phyloP scores from a whole-genome alignment of 2,329 filamentous ascomycete species.

The Colletotrichum tofieldiae region DNA sequence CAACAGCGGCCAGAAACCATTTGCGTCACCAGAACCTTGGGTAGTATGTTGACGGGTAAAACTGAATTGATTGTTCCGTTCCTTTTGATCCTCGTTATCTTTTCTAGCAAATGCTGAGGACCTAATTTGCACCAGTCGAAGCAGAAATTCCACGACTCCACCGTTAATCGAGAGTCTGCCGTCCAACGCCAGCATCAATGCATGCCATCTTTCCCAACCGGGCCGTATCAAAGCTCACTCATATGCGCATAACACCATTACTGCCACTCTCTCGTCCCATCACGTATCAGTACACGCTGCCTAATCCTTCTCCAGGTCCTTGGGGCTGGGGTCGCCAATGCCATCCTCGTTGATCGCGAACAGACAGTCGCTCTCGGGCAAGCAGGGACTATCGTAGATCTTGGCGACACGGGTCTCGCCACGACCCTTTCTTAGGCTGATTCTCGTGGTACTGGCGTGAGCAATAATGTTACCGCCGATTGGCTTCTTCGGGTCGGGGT shows the following conservation, averaged over 20 bases:
- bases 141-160: conserved; percentile 31
- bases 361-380: conserved; percentile 95
- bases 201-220: conserved; percentile 38
- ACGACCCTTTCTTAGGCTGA: conserved; percentile 95
- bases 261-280: not conserved
- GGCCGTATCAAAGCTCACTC: conserved; percentile 24
- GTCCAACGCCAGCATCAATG: conserved; percentile 53
- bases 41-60: not conserved
- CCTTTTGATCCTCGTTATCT: conserved; percentile 5
- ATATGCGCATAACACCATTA: conserved; percentile 30
- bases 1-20: not conserved
- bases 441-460: conserved; percentile 93
- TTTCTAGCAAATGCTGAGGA: conserved; percentile 15
- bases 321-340: conserved; percentile 94
- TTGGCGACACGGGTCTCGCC: conserved; percentile 98
- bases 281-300: not conserved
- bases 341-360: conserved; percentile 98
- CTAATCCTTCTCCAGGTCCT: conserved; percentile 90
- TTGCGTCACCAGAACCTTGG: not conserved
- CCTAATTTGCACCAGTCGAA: not conserved
- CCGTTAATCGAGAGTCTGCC: conserved; percentile 4
- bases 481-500: conserved; percentile 98
- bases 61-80: conserved; percentile 6
- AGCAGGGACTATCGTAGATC: conserved; percentile 98
- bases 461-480: conserved; percentile 99